Evolutionary conservation across 2,329 filamentous ascomycete genomes (phyloP), one percentile per base, ranked within the genome.

Genomic region (Cytospora schulzeri): DNA sequence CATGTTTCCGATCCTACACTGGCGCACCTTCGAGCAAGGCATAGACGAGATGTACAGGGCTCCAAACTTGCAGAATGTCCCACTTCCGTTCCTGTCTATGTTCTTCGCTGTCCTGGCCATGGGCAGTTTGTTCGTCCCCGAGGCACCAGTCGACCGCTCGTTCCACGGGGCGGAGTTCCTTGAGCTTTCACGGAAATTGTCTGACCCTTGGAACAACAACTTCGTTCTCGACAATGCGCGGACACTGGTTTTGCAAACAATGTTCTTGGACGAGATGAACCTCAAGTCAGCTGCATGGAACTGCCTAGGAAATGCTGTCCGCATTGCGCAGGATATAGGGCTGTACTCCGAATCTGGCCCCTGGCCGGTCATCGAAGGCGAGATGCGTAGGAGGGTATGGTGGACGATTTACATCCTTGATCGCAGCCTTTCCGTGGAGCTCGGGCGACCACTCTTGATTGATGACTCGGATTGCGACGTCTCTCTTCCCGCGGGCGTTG

Each of bases 351-450:
- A 96, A 71, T 85, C 86, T 1, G 89, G 89, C 0, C 83, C 88
- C 0, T 92, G 89, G 83, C 84, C 90, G 2, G 82, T 88, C 1
- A 80, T 96, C 17, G 93, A 97, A 71, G 86, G 86, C 14, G 94
- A 98, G 76, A 93, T 94, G 87, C 87, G 93, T 62, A 87, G 91
- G 66, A 85, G 93, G 62, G 86, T 95, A 2, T 99, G 94, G 94
- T 99, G 95, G 93, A 88, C 91, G 17, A 86, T 97, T 63, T 98
- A 98, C 76, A 87, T 92, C 53, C 88, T 93, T 79, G 95, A 99
- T 77, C 87, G 93, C 67, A 84, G 91, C 29, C 79, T 96, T 57
- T 88, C 92, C 0, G 80, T 96, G 15, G 93, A 97, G 73, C 82
- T 93, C 38, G 91, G 92, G 11, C 88, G 90, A 58, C 92, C 94